These are phyloP conservation scores for Microdochium trichocladiopsis DNA, from an alignment of 2,329 filamentous ascomycete genomes.

Conservation along the genomic window DNA sequence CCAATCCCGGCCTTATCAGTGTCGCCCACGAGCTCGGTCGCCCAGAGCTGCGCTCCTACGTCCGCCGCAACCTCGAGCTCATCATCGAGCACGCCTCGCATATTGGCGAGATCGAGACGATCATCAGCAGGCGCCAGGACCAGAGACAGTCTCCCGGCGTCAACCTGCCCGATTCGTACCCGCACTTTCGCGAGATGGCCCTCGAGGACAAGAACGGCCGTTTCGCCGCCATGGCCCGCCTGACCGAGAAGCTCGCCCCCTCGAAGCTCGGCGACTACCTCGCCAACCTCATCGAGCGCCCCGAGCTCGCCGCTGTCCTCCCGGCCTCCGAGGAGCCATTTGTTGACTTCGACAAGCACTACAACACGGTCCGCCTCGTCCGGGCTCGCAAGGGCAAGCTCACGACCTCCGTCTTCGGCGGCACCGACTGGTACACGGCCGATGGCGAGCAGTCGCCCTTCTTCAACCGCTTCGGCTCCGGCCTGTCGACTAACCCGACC, in stretches of 20 bases:
- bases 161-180: constrained; percentile 9
- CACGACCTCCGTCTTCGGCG: constrained; percentile 7
- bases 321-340: constrained; percentile 7
- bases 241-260: constrained; percentile 6
- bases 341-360: constrained; percentile 9
- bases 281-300: constrained; percentile 8
- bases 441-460: constrained; percentile 6
- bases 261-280: constrained; percentile 9
- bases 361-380: constrained; percentile 4
- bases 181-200: constrained; percentile 9
- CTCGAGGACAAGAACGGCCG: constrained; percentile 6
- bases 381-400: constrained; percentile 9
- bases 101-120: constrained; percentile 9
- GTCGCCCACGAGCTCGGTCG: constrained; percentile 9
- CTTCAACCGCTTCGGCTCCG: constrained; percentile 10
- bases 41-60: constrained; percentile 6
- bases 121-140: constrained; percentile 10
- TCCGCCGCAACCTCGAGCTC: constrained; percentile 10
- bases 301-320: constrained; percentile 6
- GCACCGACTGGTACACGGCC: constrained; percentile 9
- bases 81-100: constrained; percentile 8
- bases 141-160: constrained; percentile 6
- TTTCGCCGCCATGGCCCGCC: constrained; percentile 10
- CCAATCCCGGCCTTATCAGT: constrained; percentile 10
- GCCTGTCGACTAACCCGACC: constrained; percentile 11